Evolutionary conservation across 768 basidiomycete species (phyloP), one percentile per base, ranked within the genome.

Genomic region (Pisolithus sp.): DNA sequence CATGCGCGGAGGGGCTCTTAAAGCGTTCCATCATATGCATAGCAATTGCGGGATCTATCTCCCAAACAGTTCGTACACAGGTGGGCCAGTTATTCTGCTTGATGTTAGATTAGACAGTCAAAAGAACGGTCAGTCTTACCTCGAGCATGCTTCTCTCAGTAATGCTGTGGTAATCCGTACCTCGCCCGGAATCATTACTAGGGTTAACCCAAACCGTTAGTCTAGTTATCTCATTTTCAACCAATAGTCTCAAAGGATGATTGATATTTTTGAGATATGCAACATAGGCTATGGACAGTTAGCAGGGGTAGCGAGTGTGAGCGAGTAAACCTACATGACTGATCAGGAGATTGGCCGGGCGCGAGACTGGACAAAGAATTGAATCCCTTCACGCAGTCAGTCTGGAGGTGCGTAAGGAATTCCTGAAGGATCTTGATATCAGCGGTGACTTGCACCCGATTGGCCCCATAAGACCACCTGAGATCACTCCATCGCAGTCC

Each of bases 381-480:
- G 24, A 74, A 70, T 28, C 81, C 82, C 48, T 85, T 77, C 38
- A 89, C 75, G 0, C 76, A 69, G 65, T 97, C 95, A 0, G 78
- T 75, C 59, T 88, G 84, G 28, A 97, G 70, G 57, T 85, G 84
- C 0, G 79, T 79, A 24, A 89, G 64, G 61, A 99, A 90, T 61
- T 97, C 93, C 17, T 83, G 82, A 7, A 98, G 70, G 1, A 95
- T 76, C 66, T 86, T 91, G 60, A 93, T 80, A 63, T 98, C 95
- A 1, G 89, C 83, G 56, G 88, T 84, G 18, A 97, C 74, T 69
- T 97, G 93, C 5, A 92, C 82, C 2, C 92, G 84, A 67, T 91
- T 91, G 23, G 90, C 88, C n/a, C 95, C 96, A 64, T 85, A 96
- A 4, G 94, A 86, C 94, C 95, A 98, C 60, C 94, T 97, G 59